A percentile compares a stretch with the other conserved stretches of the same genome.
These are phyloP conservation scores for Luffa acutangula DNA, from an alignment of 306 rosid genomes.

Conservation along the genomic window DNA sequence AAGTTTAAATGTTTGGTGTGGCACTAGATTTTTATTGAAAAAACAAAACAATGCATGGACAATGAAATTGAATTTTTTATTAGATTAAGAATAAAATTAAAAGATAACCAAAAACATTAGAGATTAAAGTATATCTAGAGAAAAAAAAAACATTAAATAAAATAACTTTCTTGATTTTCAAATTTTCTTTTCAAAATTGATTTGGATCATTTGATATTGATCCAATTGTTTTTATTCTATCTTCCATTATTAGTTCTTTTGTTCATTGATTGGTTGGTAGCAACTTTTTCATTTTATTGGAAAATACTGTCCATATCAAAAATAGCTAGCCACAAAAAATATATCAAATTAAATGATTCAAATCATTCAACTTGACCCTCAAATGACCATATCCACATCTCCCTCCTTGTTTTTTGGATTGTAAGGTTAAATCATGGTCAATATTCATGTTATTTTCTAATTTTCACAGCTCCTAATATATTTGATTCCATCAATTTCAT, in stretches of 20 bases:
- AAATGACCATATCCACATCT: neutral
- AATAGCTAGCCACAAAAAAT: neutral
- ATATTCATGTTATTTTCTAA: neutral
- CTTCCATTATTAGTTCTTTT: neutral
- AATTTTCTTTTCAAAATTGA: neutral
- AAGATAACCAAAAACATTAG: no score
- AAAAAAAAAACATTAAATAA: neutral
- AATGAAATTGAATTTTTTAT: no score
- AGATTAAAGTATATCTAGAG: no score
- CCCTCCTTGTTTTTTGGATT: neutral
- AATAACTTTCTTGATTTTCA: neutral
- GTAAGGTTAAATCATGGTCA: neutral
- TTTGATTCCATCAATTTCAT: neutral
- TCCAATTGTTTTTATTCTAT: neutral
- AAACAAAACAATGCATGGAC: no score
- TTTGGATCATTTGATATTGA: neutral
- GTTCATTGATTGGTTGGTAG: neutral
- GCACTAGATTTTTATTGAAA: no score
- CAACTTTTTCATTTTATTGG: neutral
- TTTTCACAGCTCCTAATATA: neutral
- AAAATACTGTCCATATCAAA: slow-evolving; percentile 1
- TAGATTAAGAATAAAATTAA: no score
- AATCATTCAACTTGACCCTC: neutral
- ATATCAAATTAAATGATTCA: neutral
- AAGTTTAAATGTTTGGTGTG: no score